Evolutionary conservation across 352 stramenopile species (phyloP), one percentile per base, ranked within the genome.

Genomic region (Pythium guiyangense): DNA sequence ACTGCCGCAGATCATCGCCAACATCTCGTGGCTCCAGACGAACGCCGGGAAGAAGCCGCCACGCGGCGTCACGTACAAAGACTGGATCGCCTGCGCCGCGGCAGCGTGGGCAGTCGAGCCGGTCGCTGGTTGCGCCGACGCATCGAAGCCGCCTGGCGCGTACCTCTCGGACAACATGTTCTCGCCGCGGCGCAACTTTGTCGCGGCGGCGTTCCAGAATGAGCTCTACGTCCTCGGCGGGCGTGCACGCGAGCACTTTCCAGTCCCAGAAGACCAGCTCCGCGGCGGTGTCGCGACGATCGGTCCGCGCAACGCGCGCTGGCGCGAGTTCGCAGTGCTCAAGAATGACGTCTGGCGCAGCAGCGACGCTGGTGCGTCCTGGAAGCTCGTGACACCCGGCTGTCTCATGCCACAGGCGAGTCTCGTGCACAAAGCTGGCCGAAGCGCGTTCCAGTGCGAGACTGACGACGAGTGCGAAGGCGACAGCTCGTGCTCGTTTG

Each of bases 331-430:
- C 50, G 68, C 73, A 0, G 79, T 92, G 9, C 64, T 92, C 18
- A 90, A 90, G 52, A 92, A 92, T 56, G 81, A 92, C 55, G 75
- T 92, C 20, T 92, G 82, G 82, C 67, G 74, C n/a, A 90, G 77
- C 47, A 82, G 70, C 17, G 79, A 90, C 59, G 68, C 77, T 26
- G 82, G 78, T 10, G 72, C 74, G 9, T 89, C 81, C 18, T 91
- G 81, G 81, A 79, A 74, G 47, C 72, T 91, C 15, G 81, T 88
- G 27, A 91, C 79, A 18, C 74, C 73, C 25, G 81, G 81, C 0
- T 91, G 81, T 39, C 44, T 64, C 11, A 80, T 81, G 47, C 81
- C 81, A 18, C 76, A 89, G 39, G 71, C 66, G 2, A 55, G 52
- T 9, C 66, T 88, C 20, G 66, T 79, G 6, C 73, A 83, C 64